These are phyloP conservation scores for Mitragyna speciosa DNA, from an alignment of 257 asterid genomes.

Conservation along the genomic window DNA sequence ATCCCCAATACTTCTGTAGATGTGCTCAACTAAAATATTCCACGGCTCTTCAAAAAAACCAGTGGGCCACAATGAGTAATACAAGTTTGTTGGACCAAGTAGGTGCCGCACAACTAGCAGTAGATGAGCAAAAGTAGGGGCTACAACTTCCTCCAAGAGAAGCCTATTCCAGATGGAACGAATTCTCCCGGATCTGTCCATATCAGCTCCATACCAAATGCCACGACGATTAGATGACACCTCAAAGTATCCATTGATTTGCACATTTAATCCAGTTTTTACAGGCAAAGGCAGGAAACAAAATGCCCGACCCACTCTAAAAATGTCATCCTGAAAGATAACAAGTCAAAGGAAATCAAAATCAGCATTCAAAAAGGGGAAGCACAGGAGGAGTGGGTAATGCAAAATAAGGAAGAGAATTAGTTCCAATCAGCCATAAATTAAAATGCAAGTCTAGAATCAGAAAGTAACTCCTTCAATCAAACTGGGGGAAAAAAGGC, in stretches of 20 bases:
- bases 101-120: slow-evolving; percentile 56
- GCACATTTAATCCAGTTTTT: slow-evolving; percentile 81
- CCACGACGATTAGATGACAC: slow-evolving; percentile 98
- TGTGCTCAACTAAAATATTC: slow-evolving; percentile 69
- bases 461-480: neutral
- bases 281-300: slow-evolving; percentile 97
- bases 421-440: neutral
- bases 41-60: slow-evolving; percentile 95
- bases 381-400: no score
- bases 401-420: neutral
- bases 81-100: slow-evolving; percentile 58
- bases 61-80: slow-evolving; percentile 86
- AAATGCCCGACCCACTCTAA: slow-evolving; percentile 79
- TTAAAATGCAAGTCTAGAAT: neutral
- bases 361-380: neutral
- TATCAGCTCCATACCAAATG: slow-evolving; percentile 98
- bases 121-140: slow-evolving; percentile 70
- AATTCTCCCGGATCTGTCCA: slow-evolving; percentile 94
- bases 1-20: slow-evolving; percentile 55
- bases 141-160: slow-evolving; percentile 83
- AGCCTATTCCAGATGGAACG: slow-evolving; percentile 98
- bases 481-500: neutral
- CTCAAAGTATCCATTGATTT: slow-evolving; percentile 88
- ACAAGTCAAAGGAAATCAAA: slow-evolving; percentile 11
- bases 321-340: slow-evolving; percentile 54